phyloP scores from a whole-genome alignment of 495 filamentous ascomycete genomes.

The Penicillium nucicola region DNA sequence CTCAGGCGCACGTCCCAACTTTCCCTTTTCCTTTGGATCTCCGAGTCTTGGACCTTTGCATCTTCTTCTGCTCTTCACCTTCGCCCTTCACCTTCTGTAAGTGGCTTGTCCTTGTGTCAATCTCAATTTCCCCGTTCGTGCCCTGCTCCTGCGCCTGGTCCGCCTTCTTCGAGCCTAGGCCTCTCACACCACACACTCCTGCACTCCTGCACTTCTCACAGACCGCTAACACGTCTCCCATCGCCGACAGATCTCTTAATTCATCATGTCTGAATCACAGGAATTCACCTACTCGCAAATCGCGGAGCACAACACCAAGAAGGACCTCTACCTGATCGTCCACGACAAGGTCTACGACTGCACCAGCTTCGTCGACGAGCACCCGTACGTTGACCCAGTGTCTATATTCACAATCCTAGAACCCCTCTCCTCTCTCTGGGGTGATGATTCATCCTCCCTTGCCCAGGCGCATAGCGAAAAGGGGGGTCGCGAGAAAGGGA shows the following conservation, averaged over 20 bases:
- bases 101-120: not conserved
- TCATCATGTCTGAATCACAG: conserved; percentile 62
- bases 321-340: conserved; percentile 87
- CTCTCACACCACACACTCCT: not conserved
- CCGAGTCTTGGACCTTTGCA: conserved; percentile 9
- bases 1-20: conserved; percentile 13
- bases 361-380: conserved; percentile 91
- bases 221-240: not conserved
- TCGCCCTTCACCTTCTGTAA: not conserved
- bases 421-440: not conserved
- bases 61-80: conserved; percentile 8
- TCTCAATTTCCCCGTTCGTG: conserved; percentile 1
- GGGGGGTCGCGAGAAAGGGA: not conserved
- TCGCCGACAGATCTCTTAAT: conserved; percentile 4
- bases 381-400: conserved; percentile 73
- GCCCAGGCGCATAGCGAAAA: conserved; percentile 5
- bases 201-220: conserved; percentile 5
- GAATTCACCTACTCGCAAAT: conserved; percentile 84
- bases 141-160: conserved; percentile 3
- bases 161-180: conserved; percentile 1
- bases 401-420: not conserved
- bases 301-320: conserved; percentile 87
- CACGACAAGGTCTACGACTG: conserved; percentile 96
- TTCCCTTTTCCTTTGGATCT: conserved; percentile 9
- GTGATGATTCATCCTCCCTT: not conserved